Evolutionary conservation across 306 rosid species (phyloP).

Genomic region (Pterocarpus macrocarpus): DNA sequence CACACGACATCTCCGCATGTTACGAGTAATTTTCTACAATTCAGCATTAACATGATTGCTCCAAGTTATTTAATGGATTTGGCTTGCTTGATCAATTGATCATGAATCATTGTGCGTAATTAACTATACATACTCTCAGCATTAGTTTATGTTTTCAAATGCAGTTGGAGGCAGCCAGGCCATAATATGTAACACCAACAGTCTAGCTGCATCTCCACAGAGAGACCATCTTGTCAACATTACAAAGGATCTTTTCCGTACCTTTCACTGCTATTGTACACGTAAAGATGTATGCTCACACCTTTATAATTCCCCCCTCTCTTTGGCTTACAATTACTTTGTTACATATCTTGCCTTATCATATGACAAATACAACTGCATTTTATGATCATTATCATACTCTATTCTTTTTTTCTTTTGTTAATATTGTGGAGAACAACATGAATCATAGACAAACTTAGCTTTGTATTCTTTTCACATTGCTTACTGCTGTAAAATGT

Average conservation of each 20-base stretch:
- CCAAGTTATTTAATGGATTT: too few relatives aligned
- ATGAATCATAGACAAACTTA: not conserved
- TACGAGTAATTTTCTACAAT: conserved; percentile 43
- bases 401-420: too few relatives aligned
- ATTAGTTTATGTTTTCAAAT: not conserved
- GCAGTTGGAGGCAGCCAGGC: conserved; percentile 66
- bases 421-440: too few relatives aligned
- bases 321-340: not conserved
- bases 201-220: conserved; percentile 55
- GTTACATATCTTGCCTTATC: not conserved
- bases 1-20: conserved; percentile 44
- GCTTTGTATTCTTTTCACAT: not conserved
- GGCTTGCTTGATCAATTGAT: not conserved
- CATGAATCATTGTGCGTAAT: not conserved
- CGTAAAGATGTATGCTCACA: conserved; percentile 81
- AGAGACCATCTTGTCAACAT: conserved; percentile 60
- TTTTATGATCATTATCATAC: too few relatives aligned
- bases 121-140: not conserved
- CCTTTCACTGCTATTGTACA: conserved; percentile 92
- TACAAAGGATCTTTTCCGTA: conserved; percentile 71
- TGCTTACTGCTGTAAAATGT: not conserved
- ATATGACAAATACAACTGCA: too few relatives aligned
- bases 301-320: not conserved
- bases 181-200: conserved; percentile 57
- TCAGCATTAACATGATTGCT: too few relatives aligned